Conservation (phyloP, 495 filamentous ascomycete species). For the Elasticomyces elasticus region DNA sequence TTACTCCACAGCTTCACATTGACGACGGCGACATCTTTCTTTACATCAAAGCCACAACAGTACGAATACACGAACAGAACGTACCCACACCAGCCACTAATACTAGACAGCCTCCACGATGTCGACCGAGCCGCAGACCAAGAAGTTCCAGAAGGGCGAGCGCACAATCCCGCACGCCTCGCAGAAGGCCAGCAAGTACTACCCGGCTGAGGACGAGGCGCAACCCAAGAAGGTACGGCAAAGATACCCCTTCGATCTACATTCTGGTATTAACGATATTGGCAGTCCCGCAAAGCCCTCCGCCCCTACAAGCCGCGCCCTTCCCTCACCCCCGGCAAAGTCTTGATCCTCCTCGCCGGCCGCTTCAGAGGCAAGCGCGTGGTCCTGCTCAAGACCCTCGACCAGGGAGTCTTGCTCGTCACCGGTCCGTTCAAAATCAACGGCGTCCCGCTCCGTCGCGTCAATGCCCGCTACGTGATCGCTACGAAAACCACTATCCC, state of each 20-base stretch:
- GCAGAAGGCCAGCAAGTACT: slow-evolving; percentile 98
- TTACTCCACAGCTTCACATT: too few species aligned
- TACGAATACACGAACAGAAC: too few species aligned
- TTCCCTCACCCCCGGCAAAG: slow-evolving; percentile 80
- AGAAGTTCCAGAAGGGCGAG: slow-evolving; percentile 96
- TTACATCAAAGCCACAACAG: too few species aligned
- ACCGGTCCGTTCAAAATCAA: slow-evolving; percentile 99
- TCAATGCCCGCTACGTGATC: slow-evolving; percentile 98
- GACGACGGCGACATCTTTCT: too few species aligned
- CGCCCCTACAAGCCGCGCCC: slow-evolving; percentile 74
- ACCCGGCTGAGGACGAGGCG: slow-evolving; percentile 88
- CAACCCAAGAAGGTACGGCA: slow-evolving; percentile 79
- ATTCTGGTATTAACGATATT: too few species aligned
- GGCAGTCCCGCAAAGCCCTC: slow-evolving; percentile 85
- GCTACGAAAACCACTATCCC: slow-evolving; percentile 88
- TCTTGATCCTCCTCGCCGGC: slow-evolving; percentile 97
- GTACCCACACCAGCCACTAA: background rate
- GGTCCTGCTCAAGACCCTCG: slow-evolving; percentile 91
- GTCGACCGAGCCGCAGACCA: slow-evolving; percentile 46
- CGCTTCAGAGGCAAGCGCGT: slow-evolving; percentile 99
- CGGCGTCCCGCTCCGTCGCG: slow-evolving; percentile 93
- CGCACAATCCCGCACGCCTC: slow-evolving; percentile 71
- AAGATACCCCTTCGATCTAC: background rate
- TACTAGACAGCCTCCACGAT: slow-evolving; percentile 16
- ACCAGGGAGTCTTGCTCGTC: slow-evolving; percentile 93